Base-by-base conservation (phyloP, 2,329 filamentous ascomycete genomes). In the Neurospora crassa region DNA sequence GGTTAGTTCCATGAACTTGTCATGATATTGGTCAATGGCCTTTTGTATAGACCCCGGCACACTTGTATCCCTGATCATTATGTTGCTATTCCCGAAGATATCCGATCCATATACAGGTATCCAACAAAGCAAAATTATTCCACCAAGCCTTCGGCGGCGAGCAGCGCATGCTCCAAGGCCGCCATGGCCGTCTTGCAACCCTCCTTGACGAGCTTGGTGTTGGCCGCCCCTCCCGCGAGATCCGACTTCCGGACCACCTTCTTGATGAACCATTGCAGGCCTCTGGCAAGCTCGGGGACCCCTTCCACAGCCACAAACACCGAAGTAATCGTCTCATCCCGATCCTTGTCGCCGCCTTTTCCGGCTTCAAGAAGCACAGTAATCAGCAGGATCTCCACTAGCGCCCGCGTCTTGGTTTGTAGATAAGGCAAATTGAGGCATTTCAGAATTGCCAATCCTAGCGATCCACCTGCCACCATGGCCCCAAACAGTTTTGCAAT, bases 321-420 rank as follows among this genome's bases (percentile, higher is more conserved):
- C 68, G 89, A 89, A 73, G 87, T 83, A 40, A 97, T 81, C 1
- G 84, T 83, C 70, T 84, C 83, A 71, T 90, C 87, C 73, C 72
- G 72, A 12, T 89, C 85, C 72, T 84, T 83, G 1, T 79, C 78
- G 5, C 76, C 81, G 70, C 84, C 80, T 70, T 75, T 75, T 16
- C 43, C 73, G 73, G 89, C 86, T 75, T 91, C 87, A 67, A 92
- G 85, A 41, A 98, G 87, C 14, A 94, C 81, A 1, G 89, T 91
- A 68, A 96, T 89, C 18, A 98, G 84, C 75, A 97, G 82, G 8
- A 96, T 83, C 79, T 97, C 93, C 67, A 94, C 85, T 78, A 98
- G 96, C 34, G 88, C 88, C 71, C 87, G 89, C 0, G 92, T 93
- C 81, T 91, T 94, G 8, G 88, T 83, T 78, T 93, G 92, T 69